These are phyloP conservation scores for Podaxis rugospora DNA, from an alignment of 768 basidiomycete genomes.

Conservation along the genomic window DNA sequence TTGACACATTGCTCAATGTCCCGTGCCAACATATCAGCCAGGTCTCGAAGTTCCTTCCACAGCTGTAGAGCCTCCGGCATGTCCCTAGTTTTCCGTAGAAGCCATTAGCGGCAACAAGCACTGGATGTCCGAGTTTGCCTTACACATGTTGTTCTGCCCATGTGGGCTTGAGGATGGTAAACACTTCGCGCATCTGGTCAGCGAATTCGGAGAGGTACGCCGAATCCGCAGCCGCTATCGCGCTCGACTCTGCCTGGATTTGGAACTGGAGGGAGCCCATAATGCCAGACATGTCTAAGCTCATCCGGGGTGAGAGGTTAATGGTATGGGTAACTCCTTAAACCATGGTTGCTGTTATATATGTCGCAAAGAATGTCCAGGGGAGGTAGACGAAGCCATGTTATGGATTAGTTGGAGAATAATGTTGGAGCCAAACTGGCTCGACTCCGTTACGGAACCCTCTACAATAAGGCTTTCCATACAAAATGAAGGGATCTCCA, in stretches of 20 bases:
- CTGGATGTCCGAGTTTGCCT: background rate
- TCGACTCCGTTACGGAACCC: no score
- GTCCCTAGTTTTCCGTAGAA: background rate
- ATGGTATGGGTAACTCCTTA: no score
- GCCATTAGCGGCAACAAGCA: background rate
- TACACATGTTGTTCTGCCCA: background rate
- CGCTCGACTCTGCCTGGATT: background rate
- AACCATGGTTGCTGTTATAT: no score
- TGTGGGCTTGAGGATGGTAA: background rate
- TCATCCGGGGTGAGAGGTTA: no score
- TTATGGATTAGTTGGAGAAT: no score
- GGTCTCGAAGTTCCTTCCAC: background rate
- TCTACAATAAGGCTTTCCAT: no score
- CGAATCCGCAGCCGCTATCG: background rate
- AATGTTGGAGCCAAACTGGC: no score
- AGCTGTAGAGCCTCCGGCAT: background rate
- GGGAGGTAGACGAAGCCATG: no score
- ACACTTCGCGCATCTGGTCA: background rate
- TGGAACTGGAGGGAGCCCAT: background rate
- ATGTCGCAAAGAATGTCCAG: no score
- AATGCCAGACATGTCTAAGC: no score
- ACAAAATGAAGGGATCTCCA: no score
- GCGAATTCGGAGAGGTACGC: background rate
- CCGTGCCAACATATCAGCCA: background rate
- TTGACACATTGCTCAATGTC: background rate